Base-by-base conservation (phyloP, 345 rosid species). In the Cardamine occulta region DNA sequence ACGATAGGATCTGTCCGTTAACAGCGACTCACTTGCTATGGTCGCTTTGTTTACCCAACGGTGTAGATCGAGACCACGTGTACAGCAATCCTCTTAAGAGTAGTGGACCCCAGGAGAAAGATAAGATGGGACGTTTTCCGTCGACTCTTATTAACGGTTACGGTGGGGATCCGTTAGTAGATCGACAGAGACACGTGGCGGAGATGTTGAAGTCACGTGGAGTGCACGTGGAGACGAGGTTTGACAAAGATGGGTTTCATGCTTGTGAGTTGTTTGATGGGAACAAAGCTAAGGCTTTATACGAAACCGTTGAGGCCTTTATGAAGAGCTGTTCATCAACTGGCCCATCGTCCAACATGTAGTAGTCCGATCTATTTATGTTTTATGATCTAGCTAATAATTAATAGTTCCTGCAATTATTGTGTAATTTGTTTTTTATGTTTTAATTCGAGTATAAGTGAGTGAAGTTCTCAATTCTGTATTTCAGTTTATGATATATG, bases 81-180 rank as follows among this genome's bases (percentile, higher is more conserved):
- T 91, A 83, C 53, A 79, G 91, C 63, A 89, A 94, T 58, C 97
- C 92, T 10, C 66, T 74, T 28, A 76, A 68, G 11, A 58, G 57
- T 5, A 62, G 60, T 3, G 86, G 77, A 13, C 52, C 81, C 23
- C 23, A 73, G 1, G 71, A 39, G 12, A 81, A 34, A 42, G 86
- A 74, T 54, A 86, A 83, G 48, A 85, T 89, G 74, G 68, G 78
- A 72, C 82, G 85, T 72, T 74, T 94, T 4, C 92, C 87, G 6
- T 68, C 70, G 70, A 83, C 86, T 70, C 76, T 82, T 2, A 72
- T 91, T 21, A 67, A 34, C 56, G 91, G 89, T 1, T 83, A 86
- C n/a, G 89, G 81, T 0, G 93, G 95, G 5, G 97, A 94, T 77
- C 98, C 98, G 29, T 78, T 90, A 13, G 58, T 68, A 0, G 96